phyloP scores from a whole-genome alignment of 1,284 basidiomycete genomes.

The Ustilago crameri region DNA sequence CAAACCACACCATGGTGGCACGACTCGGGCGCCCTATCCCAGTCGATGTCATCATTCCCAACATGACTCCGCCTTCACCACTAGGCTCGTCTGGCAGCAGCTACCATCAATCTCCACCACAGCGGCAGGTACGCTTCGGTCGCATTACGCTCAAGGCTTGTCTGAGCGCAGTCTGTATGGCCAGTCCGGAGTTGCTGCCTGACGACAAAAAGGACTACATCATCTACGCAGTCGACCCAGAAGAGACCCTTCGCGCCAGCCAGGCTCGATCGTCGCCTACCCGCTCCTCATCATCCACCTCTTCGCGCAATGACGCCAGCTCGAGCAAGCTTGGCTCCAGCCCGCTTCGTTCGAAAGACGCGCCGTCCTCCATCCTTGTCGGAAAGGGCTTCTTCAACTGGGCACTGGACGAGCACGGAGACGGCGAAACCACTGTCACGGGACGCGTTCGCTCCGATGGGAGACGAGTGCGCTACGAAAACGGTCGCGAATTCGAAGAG shows the following conservation, averaged over 20 bases:
- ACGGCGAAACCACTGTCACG: constrained; percentile 61
- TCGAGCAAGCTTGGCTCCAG: constrained; percentile 34
- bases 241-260: constrained; percentile 56
- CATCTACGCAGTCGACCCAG: constrained; percentile 66
- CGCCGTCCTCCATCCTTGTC: constrained; percentile 51
- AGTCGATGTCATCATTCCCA: constrained; percentile 55
- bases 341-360: constrained; percentile 27
- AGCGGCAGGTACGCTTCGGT: constrained; percentile 50
- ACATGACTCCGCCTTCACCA: constrained; percentile 43
- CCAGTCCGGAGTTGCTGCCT: constrained; percentile 64
- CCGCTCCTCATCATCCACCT: constrained; percentile 23
- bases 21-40: constrained; percentile 41
- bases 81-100: constrained; percentile 17
- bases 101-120: constrained; percentile 24
- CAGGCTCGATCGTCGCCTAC: constrained; percentile 33
- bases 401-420: constrained; percentile 61
- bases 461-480: constrained; percentile 48
- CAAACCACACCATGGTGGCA: constrained; percentile 63
- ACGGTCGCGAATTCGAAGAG: constrained; percentile 54
- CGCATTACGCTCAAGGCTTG: constrained; percentile 62
- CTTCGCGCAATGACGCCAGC: constrained; percentile 32
- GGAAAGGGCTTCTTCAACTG: constrained; percentile 65
- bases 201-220: constrained; percentile 62
- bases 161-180: constrained; percentile 64
- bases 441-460: constrained; percentile 60